Evolutionary conservation across 345 rosid genomes (phyloP).

Genomic region (Fremontodendron californicum): DNA sequence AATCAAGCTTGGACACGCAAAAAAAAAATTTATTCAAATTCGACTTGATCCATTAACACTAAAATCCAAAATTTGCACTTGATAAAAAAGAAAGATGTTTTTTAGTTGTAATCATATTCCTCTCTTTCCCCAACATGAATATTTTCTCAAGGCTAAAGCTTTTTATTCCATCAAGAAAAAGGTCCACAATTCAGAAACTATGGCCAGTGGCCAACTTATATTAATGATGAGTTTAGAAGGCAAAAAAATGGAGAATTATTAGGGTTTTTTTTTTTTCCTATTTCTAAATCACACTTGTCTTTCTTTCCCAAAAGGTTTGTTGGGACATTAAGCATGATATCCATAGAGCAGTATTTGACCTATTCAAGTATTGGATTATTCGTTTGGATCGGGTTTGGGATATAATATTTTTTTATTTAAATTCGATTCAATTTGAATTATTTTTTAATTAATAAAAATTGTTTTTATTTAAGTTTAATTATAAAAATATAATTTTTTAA

Average conservation of each 20-base stretch:
- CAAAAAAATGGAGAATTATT: background rate
- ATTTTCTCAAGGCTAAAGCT: background rate
- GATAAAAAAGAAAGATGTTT: background rate
- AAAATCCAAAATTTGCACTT: background rate
- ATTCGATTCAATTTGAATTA: no score
- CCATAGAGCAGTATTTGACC: no score
- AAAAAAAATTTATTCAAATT: no score
- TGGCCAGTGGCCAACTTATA: background rate
- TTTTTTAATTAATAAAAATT: no score
- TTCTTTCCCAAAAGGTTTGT: background rate
- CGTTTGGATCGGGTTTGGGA: no score
- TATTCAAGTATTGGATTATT: no score
- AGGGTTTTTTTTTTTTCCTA: background rate
- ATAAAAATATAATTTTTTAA: no score
- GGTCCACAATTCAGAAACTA: background rate
- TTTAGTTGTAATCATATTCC: background rate
- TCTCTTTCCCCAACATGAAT: background rate
- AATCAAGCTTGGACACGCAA: no score
- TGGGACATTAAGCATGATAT: background rate
- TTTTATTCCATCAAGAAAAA: background rate
- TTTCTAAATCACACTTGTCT: background rate
- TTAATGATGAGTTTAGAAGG: background rate
- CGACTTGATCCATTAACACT: no score
- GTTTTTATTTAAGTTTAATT: no score
- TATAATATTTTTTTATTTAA: no score